Percentiles rank a stretch among this genome's conserved stretches.
phyloP scores from a whole-genome alignment of 345 rosid genomes.

The Boechera divaricarpa region DNA sequence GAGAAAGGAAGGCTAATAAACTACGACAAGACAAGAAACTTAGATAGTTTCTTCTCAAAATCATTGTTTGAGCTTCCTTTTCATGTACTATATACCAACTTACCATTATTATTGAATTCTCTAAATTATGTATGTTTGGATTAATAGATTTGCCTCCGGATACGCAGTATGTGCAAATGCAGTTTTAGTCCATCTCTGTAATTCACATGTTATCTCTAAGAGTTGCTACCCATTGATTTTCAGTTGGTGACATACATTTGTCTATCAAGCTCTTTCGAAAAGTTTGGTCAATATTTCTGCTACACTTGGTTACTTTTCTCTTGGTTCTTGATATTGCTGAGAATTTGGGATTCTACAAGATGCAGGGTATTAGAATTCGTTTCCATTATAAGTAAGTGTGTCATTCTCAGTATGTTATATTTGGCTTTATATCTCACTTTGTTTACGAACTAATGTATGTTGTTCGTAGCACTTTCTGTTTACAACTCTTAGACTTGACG shows the following conservation, averaged over 20 bases:
- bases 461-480: background rate
- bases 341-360: no score
- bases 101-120: constrained; percentile 5
- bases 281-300: no score
- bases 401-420: no score
- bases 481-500: background rate
- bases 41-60: constrained; percentile 43
- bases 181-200: background rate
- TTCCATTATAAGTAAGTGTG: no score
- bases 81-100: constrained; percentile 21
- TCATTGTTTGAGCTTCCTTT: constrained; percentile 13
- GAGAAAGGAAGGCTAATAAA: constrained; percentile 53
- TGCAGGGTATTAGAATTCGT: no score
- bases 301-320: no score
- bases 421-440: background rate
- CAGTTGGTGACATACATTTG: no score
- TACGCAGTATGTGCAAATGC: constrained; percentile 21
- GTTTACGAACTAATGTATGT: background rate
- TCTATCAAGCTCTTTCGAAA: no score
- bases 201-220: constrained; percentile 2
- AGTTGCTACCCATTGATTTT: background rate
- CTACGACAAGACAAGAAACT: constrained; percentile 55
- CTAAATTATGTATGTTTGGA: constrained; percentile 6
- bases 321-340: no score
- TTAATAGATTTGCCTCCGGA: constrained; percentile 23